Percentiles rank a stretch among this genome's conserved stretches.
Evolutionary conservation across 164 flowering plant species (phyloP).

Genomic region (Amborella trichopoda): DNA sequence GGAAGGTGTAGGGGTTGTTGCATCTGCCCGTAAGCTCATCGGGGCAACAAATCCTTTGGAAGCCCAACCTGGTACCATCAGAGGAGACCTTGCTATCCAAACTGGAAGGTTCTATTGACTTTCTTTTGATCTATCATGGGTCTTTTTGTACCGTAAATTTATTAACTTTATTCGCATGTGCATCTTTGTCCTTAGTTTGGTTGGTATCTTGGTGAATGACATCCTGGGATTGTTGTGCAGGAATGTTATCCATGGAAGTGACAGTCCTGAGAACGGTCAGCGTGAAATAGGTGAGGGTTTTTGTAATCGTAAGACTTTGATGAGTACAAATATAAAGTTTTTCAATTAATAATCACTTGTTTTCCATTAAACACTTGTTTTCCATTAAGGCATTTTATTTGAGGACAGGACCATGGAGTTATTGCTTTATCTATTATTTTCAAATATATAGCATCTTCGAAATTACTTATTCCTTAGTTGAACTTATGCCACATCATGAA

Average conservation of each 20-base stretch:
- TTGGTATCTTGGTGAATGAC: not conserved
- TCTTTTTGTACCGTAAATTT: not conserved
- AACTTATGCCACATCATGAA: too few relatives aligned
- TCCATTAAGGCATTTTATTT: too few relatives aligned
- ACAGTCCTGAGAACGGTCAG: conserved; percentile 91
- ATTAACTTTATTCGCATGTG: not conserved
- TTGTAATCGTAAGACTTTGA: too few relatives aligned
- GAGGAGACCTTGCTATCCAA: conserved; percentile 96
- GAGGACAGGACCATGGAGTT: too few relatives aligned
- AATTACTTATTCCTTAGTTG: too few relatives aligned
- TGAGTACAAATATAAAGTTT: too few relatives aligned
- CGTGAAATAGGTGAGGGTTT: conserved; percentile 99
- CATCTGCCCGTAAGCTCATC: conserved; percentile 89
- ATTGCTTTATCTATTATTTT: too few relatives aligned
- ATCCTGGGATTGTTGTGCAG: conserved; percentile 26
- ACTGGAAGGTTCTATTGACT: conserved; percentile 99
- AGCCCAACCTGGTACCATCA: conserved; percentile 95
- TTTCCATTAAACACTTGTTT: too few relatives aligned
- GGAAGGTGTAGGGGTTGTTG: conserved; percentile 97
- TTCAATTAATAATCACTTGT: too few relatives aligned
- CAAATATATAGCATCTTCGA: too few relatives aligned
- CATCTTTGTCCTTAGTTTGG: not conserved
- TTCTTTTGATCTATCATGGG: too few relatives aligned
- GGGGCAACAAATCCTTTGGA: conserved; percentile 92
- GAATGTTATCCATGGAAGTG: conserved; percentile 97